Percentiles rank a stretch among this genome's conserved stretches.
Conservation (phyloP, 2,329 filamentous ascomycete genomes). For the Stachybotrys chartarum region DNA sequence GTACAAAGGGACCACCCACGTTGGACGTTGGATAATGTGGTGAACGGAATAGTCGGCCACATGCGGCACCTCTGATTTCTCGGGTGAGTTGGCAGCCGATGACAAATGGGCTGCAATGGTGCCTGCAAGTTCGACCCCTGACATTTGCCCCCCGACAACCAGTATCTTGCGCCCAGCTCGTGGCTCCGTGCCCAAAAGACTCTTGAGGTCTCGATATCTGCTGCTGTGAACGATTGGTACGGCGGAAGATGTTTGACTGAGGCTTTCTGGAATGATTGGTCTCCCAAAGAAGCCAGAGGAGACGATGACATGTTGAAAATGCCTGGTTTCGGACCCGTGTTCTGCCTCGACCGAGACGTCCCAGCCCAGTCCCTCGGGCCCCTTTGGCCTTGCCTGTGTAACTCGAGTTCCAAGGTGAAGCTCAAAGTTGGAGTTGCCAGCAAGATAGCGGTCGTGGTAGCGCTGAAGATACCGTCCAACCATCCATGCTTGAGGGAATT, state of each 20-base stretch:
- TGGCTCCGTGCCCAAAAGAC: conserved; percentile 33
- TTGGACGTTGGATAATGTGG: conserved; percentile 62
- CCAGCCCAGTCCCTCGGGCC: conserved; percentile 32
- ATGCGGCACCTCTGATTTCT: conserved; percentile 28
- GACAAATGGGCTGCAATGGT: conserved; percentile 67
- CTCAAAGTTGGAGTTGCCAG: conserved; percentile 27
- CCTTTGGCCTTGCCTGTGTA: conserved; percentile 27
- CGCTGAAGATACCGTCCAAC: conserved; percentile 64
- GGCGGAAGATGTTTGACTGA: conserved; percentile 21
- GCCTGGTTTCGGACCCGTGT: conserved; percentile 31
- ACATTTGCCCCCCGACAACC: conserved; percentile 76
- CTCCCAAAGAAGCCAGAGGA: conserved; percentile 71
- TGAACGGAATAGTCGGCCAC: conserved; percentile 51
- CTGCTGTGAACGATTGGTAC: conserved; percentile 62
- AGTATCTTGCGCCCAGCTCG: conserved; percentile 53
- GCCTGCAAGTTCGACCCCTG: conserved; percentile 69
- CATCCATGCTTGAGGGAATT: conserved; percentile 71
- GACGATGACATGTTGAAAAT: conserved; percentile 66
- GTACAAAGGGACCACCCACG: conserved; percentile 62
- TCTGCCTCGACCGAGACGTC: conserved; percentile 27
- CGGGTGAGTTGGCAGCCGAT: conserved; percentile 48
- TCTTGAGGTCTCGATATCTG: conserved; percentile 48
- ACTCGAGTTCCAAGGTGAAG: conserved; percentile 44
- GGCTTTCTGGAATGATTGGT: conserved; percentile 41
- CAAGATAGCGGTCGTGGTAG: conserved; percentile 55